Evolutionary conservation across 2,329 filamentous ascomycete genomes (phyloP).

Genomic region (Fusarium lateritium): DNA sequence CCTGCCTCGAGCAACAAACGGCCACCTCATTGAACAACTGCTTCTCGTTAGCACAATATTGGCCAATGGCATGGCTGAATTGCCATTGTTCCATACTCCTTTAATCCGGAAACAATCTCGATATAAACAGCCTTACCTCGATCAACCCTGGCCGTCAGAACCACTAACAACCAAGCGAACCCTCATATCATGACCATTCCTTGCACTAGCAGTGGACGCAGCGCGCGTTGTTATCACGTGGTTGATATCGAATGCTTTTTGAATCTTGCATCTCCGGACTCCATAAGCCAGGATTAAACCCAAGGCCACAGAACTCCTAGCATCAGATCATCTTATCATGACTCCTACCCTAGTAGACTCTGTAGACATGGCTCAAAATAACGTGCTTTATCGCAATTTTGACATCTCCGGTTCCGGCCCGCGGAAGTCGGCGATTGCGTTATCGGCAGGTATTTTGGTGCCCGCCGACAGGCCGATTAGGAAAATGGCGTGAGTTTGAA

Average conservation of each 20-base stretch:
- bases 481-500: constrained; percentile 55
- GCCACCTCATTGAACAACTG: too few relatives aligned
- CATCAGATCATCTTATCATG: constrained; percentile 19
- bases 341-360: too few relatives aligned
- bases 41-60: not conserved
- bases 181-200: constrained; percentile 1
- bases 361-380: constrained; percentile 5
- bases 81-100: too few relatives aligned
- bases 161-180: not conserved
- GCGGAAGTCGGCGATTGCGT: constrained; percentile 50
- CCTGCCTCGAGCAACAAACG: too few relatives aligned
- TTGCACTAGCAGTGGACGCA: too few relatives aligned
- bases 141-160: not conserved
- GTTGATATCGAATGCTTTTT: constrained; percentile 7
- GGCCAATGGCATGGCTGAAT: not conserved
- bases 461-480: constrained; percentile 49
- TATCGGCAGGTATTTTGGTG: constrained; percentile 24
- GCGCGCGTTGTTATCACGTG: constrained; percentile 4
- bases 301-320: constrained; percentile 18
- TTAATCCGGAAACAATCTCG: too few relatives aligned
- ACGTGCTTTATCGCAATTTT: constrained; percentile 37
- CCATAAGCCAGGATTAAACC: not conserved
- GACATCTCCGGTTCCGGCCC: constrained; percentile 50
- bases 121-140: too few relatives aligned
- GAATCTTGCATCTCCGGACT: constrained; percentile 45